phyloP scores from a whole-genome alignment of 176 grass and related monocot species.

The Melocanna baccifera region DNA sequence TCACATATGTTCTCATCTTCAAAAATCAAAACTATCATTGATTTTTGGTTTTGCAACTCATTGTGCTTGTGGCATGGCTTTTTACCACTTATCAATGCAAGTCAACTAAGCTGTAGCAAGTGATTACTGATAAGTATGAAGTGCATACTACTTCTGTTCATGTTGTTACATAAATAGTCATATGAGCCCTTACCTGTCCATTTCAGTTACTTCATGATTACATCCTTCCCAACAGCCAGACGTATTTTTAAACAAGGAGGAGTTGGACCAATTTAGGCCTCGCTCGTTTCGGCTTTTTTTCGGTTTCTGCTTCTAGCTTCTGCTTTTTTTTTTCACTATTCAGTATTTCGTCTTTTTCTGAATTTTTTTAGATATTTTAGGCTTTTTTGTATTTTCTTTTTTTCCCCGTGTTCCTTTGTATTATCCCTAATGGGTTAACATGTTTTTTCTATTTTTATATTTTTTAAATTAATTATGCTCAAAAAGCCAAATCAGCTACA shows the following conservation, averaged over 20 bases:
- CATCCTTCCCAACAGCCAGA: neutral
- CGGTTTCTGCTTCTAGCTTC: too few species aligned
- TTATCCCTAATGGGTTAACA: too few species aligned
- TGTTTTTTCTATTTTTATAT: too few species aligned
- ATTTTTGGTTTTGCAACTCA: constrained; percentile 3
- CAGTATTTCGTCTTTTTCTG: too few species aligned
- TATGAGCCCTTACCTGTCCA: constrained; percentile 10
- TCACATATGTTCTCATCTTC: neutral
- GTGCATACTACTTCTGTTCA: constrained; percentile 11
- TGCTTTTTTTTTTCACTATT: too few species aligned
- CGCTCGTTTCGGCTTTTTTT: too few species aligned
- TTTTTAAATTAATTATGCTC: too few species aligned
- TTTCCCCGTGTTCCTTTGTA: too few species aligned
- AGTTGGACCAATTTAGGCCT: neutral
- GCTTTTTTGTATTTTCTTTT: too few species aligned
- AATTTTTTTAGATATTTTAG: too few species aligned
- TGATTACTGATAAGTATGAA: constrained; percentile 6
- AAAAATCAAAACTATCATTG: constrained; percentile 4
- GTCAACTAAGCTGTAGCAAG: constrained; percentile 25
- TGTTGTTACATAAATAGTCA: constrained; percentile 24
- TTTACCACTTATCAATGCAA: constrained; percentile 21
- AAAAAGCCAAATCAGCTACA: too few species aligned
- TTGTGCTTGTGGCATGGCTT: neutral
- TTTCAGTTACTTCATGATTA: neutral
- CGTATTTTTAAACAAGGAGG: neutral